Conservation (phyloP, 352 stramenopile species). For the Nothophytophthora sp. region DNA sequence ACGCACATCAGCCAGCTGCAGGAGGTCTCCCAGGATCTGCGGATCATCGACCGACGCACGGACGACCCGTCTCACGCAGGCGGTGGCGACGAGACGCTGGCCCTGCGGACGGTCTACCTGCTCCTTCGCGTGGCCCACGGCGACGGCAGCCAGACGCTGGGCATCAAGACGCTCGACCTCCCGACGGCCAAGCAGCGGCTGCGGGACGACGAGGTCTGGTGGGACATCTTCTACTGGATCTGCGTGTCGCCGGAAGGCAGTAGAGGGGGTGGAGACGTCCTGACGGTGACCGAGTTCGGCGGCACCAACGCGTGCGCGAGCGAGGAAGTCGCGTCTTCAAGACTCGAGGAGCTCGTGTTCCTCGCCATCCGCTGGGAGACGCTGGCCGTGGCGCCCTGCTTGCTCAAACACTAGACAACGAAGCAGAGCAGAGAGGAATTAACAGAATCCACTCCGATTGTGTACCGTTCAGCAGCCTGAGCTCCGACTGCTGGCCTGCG, state of each 20-base stretch:
- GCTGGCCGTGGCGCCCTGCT: constrained; percentile 18
- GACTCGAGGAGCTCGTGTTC: constrained; percentile 31
- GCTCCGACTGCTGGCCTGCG: too few species aligned
- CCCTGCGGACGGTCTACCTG: constrained; percentile 34
- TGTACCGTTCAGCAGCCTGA: too few species aligned
- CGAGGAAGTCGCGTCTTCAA: constrained; percentile 17
- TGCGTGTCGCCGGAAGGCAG: constrained; percentile 10
- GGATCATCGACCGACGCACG: constrained; percentile 31
- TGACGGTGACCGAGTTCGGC: constrained; percentile 22
- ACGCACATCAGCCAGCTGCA: constrained; percentile 26
- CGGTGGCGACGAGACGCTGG: background rate
- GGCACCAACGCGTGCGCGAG: constrained; percentile 17
- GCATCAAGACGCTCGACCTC: constrained; percentile 35
- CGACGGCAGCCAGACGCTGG: constrained; percentile 9
- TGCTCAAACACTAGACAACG: constrained; percentile 10
- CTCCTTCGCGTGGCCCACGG: constrained; percentile 18
- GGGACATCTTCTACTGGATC: constrained; percentile 44
- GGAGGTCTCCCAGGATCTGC: constrained; percentile 22
- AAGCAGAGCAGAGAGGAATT: background rate
- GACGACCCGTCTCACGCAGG: constrained; percentile 7
- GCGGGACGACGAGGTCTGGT: constrained; percentile 23
- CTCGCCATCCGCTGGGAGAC: constrained; percentile 34
- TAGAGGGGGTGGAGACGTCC: background rate
- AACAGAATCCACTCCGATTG: too few species aligned
- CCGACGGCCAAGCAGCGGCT: constrained; percentile 15